These are phyloP conservation scores for Suillus subaureus DNA, from an alignment of 768 basidiomycete species.

Conservation along the genomic window DNA sequence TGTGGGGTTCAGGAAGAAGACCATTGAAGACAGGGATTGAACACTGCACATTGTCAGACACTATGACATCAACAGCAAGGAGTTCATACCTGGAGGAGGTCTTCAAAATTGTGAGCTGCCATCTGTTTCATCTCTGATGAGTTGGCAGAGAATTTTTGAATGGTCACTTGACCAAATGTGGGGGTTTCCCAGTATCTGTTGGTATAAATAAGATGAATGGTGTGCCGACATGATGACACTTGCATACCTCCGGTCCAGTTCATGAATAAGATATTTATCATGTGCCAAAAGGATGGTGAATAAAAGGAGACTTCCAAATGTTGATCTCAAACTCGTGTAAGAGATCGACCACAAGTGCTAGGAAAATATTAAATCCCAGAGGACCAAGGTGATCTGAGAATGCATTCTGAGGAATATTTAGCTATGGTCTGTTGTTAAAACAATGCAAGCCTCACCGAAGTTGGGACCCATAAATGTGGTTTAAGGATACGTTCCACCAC, in stretches of 20 bases:
- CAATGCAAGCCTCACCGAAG: neutral
- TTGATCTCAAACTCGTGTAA: slow-evolving; percentile 43
- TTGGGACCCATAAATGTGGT: neutral
- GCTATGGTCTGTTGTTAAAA: too few species aligned
- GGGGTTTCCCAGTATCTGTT: slow-evolving; percentile 7
- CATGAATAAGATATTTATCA: neutral
- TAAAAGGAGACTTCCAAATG: slow-evolving; percentile 38
- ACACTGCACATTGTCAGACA: slow-evolving; percentile 21
- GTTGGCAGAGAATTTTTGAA: slow-evolving; percentile 32
- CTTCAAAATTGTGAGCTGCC: slow-evolving; percentile 39
- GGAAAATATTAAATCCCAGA: slow-evolving; percentile 26
- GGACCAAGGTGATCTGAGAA: slow-evolving; percentile 29
- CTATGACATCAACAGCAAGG: too few species aligned
- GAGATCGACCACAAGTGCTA: slow-evolving; percentile 34
- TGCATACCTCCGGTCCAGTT: neutral
- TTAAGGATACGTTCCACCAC: neutral
- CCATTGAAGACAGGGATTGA: slow-evolving; percentile 34
- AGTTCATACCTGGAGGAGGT: slow-evolving; percentile 30
- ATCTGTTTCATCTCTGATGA: slow-evolving; percentile 35
- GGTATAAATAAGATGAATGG: neutral
- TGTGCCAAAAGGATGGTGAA: slow-evolving; percentile 30
- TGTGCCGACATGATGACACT: too few species aligned
- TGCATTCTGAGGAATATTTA: slow-evolving; percentile 31
- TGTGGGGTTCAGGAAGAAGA: slow-evolving; percentile 16
- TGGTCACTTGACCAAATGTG: slow-evolving; percentile 34